These are phyloP conservation scores for Venturia pyrina DNA, from an alignment of 2,329 filamentous ascomycete genomes.

Conservation along the genomic window DNA sequence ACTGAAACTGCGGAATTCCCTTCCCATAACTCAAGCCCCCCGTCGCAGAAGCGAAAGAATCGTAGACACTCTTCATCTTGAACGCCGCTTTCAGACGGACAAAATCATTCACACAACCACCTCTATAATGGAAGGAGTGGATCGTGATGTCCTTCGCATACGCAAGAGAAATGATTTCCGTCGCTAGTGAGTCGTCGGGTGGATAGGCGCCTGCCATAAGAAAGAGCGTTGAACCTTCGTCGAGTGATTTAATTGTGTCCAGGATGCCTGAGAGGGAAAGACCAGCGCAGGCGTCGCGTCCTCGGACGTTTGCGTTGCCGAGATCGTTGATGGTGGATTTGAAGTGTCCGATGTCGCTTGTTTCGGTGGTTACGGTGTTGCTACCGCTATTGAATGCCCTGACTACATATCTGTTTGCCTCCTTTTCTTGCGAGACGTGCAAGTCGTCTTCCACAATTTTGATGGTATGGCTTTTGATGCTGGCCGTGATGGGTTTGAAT, in stretches of 20 bases:
- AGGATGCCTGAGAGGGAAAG: not conserved
- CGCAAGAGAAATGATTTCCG: not conserved
- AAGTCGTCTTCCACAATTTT: not conserved
- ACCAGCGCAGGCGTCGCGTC: not conserved
- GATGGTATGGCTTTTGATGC: not conserved
- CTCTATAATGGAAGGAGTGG: not conserved
- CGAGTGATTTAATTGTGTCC: not conserved
- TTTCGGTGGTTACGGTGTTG: not conserved
- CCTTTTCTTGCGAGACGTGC: not conserved
- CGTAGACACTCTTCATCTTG: not conserved
- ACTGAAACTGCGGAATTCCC: not conserved
- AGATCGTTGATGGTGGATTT: not conserved
- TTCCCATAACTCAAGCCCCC: not conserved
- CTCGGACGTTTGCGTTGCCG: not conserved
- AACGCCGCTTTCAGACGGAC: not conserved
- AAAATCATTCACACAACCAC: not conserved
- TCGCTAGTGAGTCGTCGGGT: not conserved
- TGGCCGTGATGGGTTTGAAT: not conserved
- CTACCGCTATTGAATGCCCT: not conserved
- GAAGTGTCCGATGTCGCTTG: not conserved
- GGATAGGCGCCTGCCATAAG: constrained; percentile 1
- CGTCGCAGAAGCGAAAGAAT: not conserved
- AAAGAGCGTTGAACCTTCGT: not conserved
- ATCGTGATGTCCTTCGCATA: constrained; percentile 3
- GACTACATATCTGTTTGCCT: not conserved